phyloP scores from a whole-genome alignment of 2,329 filamentous ascomycete genomes.

The Bertia moriformis region DNA sequence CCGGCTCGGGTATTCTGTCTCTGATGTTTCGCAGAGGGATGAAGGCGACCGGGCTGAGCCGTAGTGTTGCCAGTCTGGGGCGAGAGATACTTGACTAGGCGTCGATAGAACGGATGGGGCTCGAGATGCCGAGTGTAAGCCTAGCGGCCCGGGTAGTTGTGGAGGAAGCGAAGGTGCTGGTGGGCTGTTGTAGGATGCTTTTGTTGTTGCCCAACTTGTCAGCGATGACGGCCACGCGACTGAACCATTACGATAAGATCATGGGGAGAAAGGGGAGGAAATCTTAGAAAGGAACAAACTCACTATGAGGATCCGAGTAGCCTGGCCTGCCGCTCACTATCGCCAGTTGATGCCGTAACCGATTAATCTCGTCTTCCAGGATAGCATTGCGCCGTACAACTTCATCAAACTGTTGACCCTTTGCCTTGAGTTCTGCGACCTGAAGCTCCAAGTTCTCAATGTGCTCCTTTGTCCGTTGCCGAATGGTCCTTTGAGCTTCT shows the following conservation, averaged over 20 bases:
- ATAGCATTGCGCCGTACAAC: conserved; percentile 34
- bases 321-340: neutral
- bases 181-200: neutral
- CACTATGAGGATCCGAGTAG: too few relatives aligned
- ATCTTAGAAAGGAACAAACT: too few relatives aligned
- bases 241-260: too few relatives aligned
- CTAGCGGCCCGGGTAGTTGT: neutral
- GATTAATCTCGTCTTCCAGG: conserved; percentile 35
- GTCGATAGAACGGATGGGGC: neutral
- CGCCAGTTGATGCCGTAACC: neutral
- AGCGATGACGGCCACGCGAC: too few relatives aligned
- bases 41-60: neutral
- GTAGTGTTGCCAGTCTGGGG: neutral
- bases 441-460: conserved; percentile 66
- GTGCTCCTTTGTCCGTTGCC: conserved; percentile 72
- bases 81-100: neutral
- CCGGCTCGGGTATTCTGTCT: neutral
- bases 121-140: neutral
- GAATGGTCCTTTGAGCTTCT: conserved; percentile 75
- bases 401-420: conserved; percentile 34
- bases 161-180: neutral
- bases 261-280: too few relatives aligned
- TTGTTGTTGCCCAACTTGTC: too few relatives aligned
- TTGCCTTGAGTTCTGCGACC: conserved; percentile 53
- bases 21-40: neutral